Evolutionary conservation across 2,329 filamentous ascomycete species (phyloP), one percentile per base, ranked within the genome.

Genomic region (Myriosclerotinia duriaeana): DNA sequence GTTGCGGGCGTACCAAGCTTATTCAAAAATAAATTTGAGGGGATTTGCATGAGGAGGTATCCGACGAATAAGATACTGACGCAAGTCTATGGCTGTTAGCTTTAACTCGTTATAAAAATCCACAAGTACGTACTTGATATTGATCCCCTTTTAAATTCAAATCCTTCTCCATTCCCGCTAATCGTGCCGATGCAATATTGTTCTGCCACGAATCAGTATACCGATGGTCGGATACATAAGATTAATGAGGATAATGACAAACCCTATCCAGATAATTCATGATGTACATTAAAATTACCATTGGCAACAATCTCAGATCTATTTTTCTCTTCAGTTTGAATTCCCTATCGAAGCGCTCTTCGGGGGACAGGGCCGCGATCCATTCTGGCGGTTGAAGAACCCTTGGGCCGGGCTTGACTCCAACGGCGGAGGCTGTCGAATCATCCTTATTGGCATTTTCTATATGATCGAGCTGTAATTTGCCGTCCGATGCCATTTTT

Each of bases 201-300:
- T 86, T 86, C 73, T 65, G 40, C 30, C 20, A 30, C 38, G 17
- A 22, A 59, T 59, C 42, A 50, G 22, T 42, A 40, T 34, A 5
- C 4, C 5, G 6, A 40, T 17, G 22, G 14, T 34, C 8, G 9
- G 1, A 26, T 15, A 15, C 11, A n/a, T 4, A 5, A 30, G 7
- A 34, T 40, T 2, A 4, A 38, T 8, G 26, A 17, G 22, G 17
- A 42, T 12, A 30, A n/a, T 8, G 20, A 65, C 53, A 20, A 11
- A 65, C 63, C 53, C 75, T 71, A 70, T 87, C 85, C 15, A 89
- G 77, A 73, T 89, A 89, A 72, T 89, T 90, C 79, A 90, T 79
- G 71, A 90, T 87, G 70, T 89, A 91, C 82, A 91, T 89, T 59
- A 90, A 71, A 63, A 90, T 85, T 53, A 90, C 80, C 77, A 87